Conservation (phyloP, 768 basidiomycete species). For the Boletus reticulatus region DNA sequence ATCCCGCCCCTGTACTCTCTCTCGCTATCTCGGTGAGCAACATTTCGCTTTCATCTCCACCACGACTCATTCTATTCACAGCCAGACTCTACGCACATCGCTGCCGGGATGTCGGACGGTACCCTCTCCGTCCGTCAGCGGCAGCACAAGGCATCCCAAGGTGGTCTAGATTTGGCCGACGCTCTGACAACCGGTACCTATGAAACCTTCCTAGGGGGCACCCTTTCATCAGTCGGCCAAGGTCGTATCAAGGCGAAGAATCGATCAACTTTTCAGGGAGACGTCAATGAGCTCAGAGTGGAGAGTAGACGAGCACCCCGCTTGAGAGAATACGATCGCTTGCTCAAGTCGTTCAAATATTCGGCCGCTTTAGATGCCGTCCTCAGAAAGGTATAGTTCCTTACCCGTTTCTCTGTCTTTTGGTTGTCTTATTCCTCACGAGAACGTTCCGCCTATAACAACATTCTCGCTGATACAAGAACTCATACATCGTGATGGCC, state of each 20-base stretch:
- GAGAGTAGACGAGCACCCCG: slow-evolving; percentile 68
- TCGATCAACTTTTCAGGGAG: slow-evolving; percentile 51
- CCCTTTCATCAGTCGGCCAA: slow-evolving; percentile 54
- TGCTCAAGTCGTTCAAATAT: slow-evolving; percentile 92
- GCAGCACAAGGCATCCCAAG: slow-evolving; percentile 70
- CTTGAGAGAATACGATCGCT: slow-evolving; percentile 83
- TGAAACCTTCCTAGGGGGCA: slow-evolving; percentile 62
- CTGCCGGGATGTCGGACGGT: slow-evolving; percentile 96
- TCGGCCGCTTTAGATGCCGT: slow-evolving; percentile 93
- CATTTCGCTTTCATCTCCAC: background rate
- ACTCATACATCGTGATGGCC: slow-evolving; percentile 86
- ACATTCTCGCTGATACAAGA: slow-evolving; percentile 92
- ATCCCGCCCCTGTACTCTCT: slow-evolving; percentile 88
- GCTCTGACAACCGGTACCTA: slow-evolving; percentile 54
- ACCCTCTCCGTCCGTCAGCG: slow-evolving; percentile 95
- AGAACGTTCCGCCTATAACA: slow-evolving; percentile 83
- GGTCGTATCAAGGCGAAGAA: slow-evolving; percentile 49
- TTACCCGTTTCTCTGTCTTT: background rate
- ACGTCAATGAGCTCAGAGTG: slow-evolving; percentile 74
- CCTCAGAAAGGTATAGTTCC: slow-evolving; percentile 65
- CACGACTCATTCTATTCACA: slow-evolving; percentile 31
- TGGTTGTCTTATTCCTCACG: background rate
- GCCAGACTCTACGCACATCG: slow-evolving; percentile 97
- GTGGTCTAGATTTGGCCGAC: slow-evolving; percentile 35
- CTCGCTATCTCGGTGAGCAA: slow-evolving; percentile 79